phyloP scores from a whole-genome alignment of 1,139 yeast species.

The Geotrichum histeridarum region DNA sequence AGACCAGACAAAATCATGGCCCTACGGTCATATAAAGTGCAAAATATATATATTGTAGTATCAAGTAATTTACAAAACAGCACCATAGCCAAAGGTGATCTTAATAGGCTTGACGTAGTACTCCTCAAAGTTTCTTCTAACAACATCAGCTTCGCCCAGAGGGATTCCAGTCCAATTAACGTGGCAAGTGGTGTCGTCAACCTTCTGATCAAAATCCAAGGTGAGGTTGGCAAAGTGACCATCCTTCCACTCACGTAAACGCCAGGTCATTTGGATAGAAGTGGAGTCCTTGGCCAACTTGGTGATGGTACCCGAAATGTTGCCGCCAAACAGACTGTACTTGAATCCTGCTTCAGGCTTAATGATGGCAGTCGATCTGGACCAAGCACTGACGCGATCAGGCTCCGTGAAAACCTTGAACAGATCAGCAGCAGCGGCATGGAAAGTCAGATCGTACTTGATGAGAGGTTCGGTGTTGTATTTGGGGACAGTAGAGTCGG shows the following conservation, averaged over 20 bases:
- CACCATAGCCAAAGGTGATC: conserved; percentile 81
- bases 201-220: conserved; percentile 66
- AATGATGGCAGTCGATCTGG: conserved; percentile 68
- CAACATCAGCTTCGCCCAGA: conserved; percentile 92
- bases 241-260: conserved; percentile 79
- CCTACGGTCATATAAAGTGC: not conserved
- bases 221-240: conserved; percentile 72
- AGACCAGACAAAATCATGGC: no score
- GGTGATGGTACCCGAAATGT: conserved; percentile 64
- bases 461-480: conserved; percentile 71
- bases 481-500: conserved; percentile 28
- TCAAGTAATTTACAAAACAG: conserved; percentile 28
- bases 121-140: conserved; percentile 76
- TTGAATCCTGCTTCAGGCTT: conserved; percentile 57
- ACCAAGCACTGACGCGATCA: conserved; percentile 80
- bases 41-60: not conserved
- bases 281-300: conserved; percentile 47
- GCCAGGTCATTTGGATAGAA: conserved; percentile 69
- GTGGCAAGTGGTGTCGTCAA: conserved; percentile 73
- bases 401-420: conserved; percentile 72
- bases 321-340: conserved; percentile 82
- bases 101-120: conserved; percentile 85
- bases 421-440: conserved; percentile 81
- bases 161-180: conserved; percentile 89
- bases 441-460: conserved; percentile 73